Evolutionary conservation across 176 grass and related monocot genomes (phyloP), one percentile per base, ranked within the genome.

Genomic region (Eleusine indica): DNA sequence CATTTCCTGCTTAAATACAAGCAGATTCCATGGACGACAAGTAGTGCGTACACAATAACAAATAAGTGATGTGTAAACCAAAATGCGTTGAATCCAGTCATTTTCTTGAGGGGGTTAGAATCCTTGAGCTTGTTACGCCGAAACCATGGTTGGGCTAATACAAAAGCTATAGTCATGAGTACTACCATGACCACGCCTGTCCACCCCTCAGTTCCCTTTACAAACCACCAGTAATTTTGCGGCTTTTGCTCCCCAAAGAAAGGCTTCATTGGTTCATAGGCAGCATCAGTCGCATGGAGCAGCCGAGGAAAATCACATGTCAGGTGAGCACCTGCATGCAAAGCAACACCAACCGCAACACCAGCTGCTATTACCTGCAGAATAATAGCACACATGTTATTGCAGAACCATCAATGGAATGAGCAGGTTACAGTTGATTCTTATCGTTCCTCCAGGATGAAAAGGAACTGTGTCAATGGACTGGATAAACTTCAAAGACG

Each of bases 61-160:
- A 97, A 97, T 56, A 97, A 88, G 90, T 97, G 94, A 68, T 97
- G 94, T 5, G 92, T 93, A 80, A 93, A 97, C 94, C 94, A 97
- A 53, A 97, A 97, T 44, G 94, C 94, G 81, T 97, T 97, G 87
- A 97, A 97, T 3, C 94, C 94, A 48, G 94, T 97, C 75, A 88
- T 46, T 70, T 93, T 93, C 61, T 88, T 97, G 5, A 97, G 84
- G 28, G 95, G 95, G 37, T 93, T 97, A 42, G 74, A 87, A 47
- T 85, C 78, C 69, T 88, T 91, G 68, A 97, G 82, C 70, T 65
- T 92, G 86, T 87, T 91, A 68, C 95, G 92, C 5, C 95, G 88
- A 73, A 97, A 97, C 95, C 95, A 97, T 67, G 95, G 95, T 35
- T 92, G 85, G 65, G 95, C 95, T 60, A 97, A 86, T 57, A 84